Conservation (phyloP, 2,329 filamentous ascomycete species). For the Aspergillus fructus region DNA sequence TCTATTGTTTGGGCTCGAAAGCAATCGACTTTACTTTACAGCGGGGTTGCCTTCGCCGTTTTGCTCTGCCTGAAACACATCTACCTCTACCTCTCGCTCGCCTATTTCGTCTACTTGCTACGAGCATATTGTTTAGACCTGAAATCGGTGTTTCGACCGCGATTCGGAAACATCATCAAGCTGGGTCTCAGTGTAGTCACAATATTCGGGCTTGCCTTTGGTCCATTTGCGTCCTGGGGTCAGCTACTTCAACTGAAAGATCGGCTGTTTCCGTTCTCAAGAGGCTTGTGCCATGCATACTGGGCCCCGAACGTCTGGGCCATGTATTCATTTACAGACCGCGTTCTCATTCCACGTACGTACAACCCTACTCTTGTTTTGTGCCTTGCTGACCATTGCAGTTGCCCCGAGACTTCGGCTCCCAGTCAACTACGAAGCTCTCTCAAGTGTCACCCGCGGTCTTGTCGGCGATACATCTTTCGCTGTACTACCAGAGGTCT, state of each 20-base stretch:
- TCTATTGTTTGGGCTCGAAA: slow-evolving; percentile 81
- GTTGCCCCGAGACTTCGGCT: slow-evolving; percentile 81
- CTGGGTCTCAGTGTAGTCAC: slow-evolving; percentile 70
- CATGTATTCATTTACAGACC: slow-evolving; percentile 87
- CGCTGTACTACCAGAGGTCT: slow-evolving; percentile 85
- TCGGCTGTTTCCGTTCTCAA: slow-evolving; percentile 87
- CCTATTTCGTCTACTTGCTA: slow-evolving; percentile 93
- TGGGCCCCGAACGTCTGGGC: slow-evolving; percentile 99
- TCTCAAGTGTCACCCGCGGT: slow-evolving; percentile 87
- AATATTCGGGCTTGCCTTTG: slow-evolving; percentile 80
- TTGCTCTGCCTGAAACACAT: slow-evolving; percentile 97
- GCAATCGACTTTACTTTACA: slow-evolving; percentile 70
- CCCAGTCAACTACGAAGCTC: slow-evolving; percentile 67
- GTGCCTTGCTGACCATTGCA: slow-evolving; percentile 42
- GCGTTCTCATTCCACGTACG: slow-evolving; percentile 77
- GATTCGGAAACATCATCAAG: slow-evolving; percentile 77
- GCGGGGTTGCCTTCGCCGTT: slow-evolving; percentile 79
- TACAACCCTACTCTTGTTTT: slow-evolving; percentile 11
- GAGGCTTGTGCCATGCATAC: slow-evolving; percentile 94
- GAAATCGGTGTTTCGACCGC: slow-evolving; percentile 72
- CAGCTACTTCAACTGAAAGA: slow-evolving; percentile 82
- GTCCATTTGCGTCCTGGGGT: slow-evolving; percentile 77
- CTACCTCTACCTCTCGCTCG: slow-evolving; percentile 91
- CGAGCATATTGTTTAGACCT: slow-evolving; percentile 82
- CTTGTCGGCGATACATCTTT: slow-evolving; percentile 93